phyloP scores from a whole-genome alignment of 305 asterid genomes.

The Fraxinus platypoda region DNA sequence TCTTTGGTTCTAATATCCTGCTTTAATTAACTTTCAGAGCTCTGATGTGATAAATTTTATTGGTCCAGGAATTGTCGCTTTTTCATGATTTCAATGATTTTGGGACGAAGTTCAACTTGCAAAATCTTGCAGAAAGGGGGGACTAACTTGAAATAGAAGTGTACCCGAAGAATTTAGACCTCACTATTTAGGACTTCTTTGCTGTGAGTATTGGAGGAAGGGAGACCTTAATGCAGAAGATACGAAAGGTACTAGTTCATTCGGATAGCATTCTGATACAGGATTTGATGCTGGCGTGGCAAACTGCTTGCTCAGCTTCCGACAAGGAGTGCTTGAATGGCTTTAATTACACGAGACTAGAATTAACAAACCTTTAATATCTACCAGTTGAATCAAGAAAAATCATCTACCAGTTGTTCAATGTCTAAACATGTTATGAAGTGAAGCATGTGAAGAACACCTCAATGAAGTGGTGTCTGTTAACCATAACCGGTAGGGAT shows the following conservation, averaged over 20 bases:
- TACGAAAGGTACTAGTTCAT: neutral
- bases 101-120: neutral
- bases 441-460: neutral
- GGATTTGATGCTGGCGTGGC: neutral
- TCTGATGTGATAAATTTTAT: neutral
- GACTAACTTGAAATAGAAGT: neutral
- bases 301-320: neutral
- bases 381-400: neutral
- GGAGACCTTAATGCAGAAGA: neutral
- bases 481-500: neutral
- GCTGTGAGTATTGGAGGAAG: neutral
- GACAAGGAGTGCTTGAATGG: neutral
- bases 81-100: neutral
- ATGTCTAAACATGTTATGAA: neutral
- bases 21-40: neutral
- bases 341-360: neutral
- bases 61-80: neutral
- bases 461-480: neutral
- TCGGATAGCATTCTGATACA: neutral
- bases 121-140: neutral
- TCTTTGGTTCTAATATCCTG: conserved; percentile 7
- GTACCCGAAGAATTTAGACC: neutral
- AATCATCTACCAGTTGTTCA: neutral
- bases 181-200: neutral
- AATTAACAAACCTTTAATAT: neutral